phyloP scores from a whole-genome alignment of 2,329 filamentous ascomycete genomes.

The Aspergillus pseudonomiae region DNA sequence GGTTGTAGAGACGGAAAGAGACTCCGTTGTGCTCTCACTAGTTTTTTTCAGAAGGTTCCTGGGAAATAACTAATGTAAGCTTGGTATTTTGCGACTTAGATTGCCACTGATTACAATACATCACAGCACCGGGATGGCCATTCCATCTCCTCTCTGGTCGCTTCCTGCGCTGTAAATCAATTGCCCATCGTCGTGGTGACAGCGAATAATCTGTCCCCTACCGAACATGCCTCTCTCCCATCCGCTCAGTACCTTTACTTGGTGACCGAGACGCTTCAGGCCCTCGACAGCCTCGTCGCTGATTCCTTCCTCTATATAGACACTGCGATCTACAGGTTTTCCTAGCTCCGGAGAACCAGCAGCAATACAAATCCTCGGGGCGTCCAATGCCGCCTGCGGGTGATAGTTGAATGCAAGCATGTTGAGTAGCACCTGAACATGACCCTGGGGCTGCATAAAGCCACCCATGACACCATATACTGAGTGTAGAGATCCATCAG shows the following conservation, averaged over 20 bases:
- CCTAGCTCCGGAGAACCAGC: conserved; percentile 68
- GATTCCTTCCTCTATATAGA: conserved; percentile 85
- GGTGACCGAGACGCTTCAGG: conserved; percentile 71
- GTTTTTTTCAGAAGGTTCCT: no score
- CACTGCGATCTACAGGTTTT: conserved; percentile 62
- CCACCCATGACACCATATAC: conserved; percentile 97
- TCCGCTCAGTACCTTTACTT: conserved; percentile 69
- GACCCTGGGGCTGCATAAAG: conserved; percentile 97
- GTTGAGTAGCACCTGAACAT: conserved; percentile 89
- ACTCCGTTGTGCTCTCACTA: no score
- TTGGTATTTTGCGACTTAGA: no score
- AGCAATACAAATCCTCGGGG: conserved; percentile 86
- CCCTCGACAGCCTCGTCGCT: conserved; percentile 67
- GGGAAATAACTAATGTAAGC: no score
- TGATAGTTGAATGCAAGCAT: conserved; percentile 80
- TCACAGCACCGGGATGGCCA: conserved; percentile 55
- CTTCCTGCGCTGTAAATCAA: conserved; percentile 86
- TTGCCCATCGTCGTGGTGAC: conserved; percentile 73
- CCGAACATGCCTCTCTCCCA: conserved; percentile 73
- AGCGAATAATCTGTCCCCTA: conserved; percentile 81
- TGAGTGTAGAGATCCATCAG: conserved; percentile 74
- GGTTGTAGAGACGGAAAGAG: no score
- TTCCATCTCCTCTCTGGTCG: conserved; percentile 83
- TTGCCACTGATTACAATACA: neutral
- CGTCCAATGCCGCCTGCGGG: conserved; percentile 86